Percentiles rank a stretch among this genome's conserved stretches.
Evolutionary conservation across 768 basidiomycete genomes (phyloP).

Genomic region (Rhodotorula paludigena): DNA sequence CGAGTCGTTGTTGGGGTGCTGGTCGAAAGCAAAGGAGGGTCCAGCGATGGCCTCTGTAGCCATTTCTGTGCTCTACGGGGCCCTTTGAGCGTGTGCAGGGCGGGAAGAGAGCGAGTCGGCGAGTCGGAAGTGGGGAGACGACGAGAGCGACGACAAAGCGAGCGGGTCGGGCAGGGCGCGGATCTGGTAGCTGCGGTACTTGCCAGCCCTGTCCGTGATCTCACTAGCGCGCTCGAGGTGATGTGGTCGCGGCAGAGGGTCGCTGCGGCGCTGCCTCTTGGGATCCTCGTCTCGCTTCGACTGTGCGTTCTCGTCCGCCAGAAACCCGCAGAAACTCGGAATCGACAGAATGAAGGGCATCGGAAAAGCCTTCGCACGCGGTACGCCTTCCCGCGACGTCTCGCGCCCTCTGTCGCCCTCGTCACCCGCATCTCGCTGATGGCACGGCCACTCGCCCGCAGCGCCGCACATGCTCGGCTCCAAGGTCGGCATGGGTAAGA

Average conservation of each 20-base stretch:
- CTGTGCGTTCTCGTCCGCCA: not conserved
- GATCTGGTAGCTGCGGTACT: too few relatives aligned
- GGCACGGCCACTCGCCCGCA: slow-evolving; percentile 50
- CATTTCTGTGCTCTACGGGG: too few relatives aligned
- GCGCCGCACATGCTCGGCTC: slow-evolving; percentile 85
- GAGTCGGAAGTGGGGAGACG: too few relatives aligned
- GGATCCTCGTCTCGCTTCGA: not conserved
- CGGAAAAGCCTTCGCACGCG: slow-evolving; percentile 66
- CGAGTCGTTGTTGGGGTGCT: not conserved
- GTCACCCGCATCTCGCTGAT: not conserved
- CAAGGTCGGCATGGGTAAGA: slow-evolving; percentile 87
- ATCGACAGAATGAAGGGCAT: slow-evolving; percentile 68
- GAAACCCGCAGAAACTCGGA: not conserved
- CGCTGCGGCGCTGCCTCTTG: not conserved
- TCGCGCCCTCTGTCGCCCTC: not conserved
- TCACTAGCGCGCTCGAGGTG: too few relatives aligned
- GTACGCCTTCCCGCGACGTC: slow-evolving; percentile 48
- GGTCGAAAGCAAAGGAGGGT: too few relatives aligned
- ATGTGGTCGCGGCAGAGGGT: too few relatives aligned
- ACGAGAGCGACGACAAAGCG: too few relatives aligned
- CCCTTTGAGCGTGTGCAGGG: too few relatives aligned
- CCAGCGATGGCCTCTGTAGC: too few relatives aligned
- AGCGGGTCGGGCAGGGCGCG: too few relatives aligned
- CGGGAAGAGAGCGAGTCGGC: too few relatives aligned
- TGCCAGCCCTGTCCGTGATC: too few relatives aligned